Conservation (phyloP, 805 yeast species). For the Starmerella etchellsii region DNA sequence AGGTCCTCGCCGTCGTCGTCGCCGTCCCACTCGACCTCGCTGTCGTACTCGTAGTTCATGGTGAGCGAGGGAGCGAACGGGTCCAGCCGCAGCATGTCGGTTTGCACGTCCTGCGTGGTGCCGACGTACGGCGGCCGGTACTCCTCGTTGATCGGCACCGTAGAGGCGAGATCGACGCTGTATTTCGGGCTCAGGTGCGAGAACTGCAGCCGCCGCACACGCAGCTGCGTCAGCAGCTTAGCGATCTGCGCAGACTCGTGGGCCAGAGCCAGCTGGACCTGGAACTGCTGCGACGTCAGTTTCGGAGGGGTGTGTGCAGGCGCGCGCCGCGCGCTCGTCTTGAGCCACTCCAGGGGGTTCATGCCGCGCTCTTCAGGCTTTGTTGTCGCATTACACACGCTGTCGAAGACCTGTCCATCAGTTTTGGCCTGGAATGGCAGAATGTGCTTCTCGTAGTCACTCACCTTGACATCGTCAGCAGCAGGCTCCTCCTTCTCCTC, state of each 20-base stretch:
- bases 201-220: constrained; percentile 26
- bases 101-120: constrained; percentile 34
- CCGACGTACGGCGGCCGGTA: constrained; percentile 43
- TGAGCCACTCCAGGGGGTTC: constrained; percentile 15
- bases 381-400: constrained; percentile 6
- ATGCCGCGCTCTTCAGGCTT: background rate
- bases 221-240: constrained; percentile 16
- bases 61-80: too few relatives aligned
- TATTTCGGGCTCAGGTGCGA: constrained; percentile 12
- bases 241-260: constrained; percentile 13
- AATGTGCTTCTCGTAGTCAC: constrained; percentile 23
- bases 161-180: constrained; percentile 5
- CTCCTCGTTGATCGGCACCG: constrained; percentile 32
- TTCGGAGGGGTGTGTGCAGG: constrained; percentile 6
- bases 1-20: constrained; percentile 38
- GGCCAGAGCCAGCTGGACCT: constrained; percentile 19
- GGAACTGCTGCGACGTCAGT: constrained; percentile 7
- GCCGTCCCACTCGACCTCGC: constrained; percentile 45
- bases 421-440: constrained; percentile 27
- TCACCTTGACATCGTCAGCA: background rate
- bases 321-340: background rate
- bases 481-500: background rate
- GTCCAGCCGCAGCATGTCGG: too few relatives aligned
- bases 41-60: constrained; percentile 37
- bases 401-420: constrained; percentile 17